phyloP scores from a whole-genome alignment of 192 early-diverging fungal species.

The Helicostylum pulchrum region DNA sequence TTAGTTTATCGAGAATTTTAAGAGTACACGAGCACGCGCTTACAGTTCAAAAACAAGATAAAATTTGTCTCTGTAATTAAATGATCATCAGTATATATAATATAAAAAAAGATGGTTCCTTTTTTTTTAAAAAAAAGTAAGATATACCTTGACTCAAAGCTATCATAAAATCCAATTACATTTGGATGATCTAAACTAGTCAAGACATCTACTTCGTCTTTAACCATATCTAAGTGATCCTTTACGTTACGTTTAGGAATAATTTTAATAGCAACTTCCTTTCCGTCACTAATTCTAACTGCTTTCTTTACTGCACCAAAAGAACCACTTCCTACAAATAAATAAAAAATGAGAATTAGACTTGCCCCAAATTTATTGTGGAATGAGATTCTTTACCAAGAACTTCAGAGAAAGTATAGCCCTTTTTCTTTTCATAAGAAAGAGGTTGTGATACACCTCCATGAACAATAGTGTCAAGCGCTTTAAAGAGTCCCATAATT shows the following conservation, averaged over 20 bases:
- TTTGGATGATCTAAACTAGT: conserved; percentile 80
- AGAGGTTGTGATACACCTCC: conserved; percentile 44
- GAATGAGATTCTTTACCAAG: conserved; percentile 41
- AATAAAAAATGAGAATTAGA: neutral
- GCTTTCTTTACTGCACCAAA: conserved; percentile 74
- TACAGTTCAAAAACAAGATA: conserved; percentile 75
- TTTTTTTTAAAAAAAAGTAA: neutral
- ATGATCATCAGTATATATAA: neutral
- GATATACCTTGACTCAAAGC: conserved; percentile 47
- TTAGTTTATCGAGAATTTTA: no score
- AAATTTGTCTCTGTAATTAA: conserved; percentile 56
- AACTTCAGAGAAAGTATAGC: conserved; percentile 60
- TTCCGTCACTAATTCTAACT: conserved; percentile 58
- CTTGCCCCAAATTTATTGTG: no score
- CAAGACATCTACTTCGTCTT: conserved; percentile 89
- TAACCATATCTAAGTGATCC: conserved; percentile 84
- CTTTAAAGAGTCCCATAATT: conserved; percentile 19
- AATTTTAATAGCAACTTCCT: conserved; percentile 86
- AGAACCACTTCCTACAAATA: conserved; percentile 52
- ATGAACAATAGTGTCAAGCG: conserved; percentile 32
- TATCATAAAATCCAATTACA: conserved; percentile 83
- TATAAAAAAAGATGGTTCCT: conserved; percentile 18
- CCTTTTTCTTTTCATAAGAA: conserved; percentile 63
- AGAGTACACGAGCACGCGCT: conserved; percentile 3
- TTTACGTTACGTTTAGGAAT: conserved; percentile 82